Percentiles rank a stretch among this genome's conserved stretches.
These are phyloP conservation scores for Gremmenia infestans DNA, from an alignment of 2,329 filamentous ascomycete genomes.

Conservation along the genomic window DNA sequence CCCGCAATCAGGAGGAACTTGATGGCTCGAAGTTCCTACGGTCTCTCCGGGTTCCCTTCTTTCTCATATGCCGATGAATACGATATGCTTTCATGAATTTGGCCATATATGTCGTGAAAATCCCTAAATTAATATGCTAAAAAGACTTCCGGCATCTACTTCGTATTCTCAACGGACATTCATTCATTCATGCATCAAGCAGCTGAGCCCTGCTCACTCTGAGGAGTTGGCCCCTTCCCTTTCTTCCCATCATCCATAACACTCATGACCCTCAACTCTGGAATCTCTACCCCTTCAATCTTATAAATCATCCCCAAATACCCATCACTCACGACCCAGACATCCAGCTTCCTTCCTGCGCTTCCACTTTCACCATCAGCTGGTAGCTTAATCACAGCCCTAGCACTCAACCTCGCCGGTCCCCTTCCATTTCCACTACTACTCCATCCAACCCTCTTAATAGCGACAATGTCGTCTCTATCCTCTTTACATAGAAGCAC, in stretches of 20 bases:
- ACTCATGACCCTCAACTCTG: conserved; percentile 25
- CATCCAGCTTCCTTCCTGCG: conserved; percentile 56
- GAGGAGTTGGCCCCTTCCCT: not conserved
- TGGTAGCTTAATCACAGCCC: conserved; percentile 57
- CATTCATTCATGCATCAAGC: too few relatives aligned
- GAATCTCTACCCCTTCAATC: conserved; percentile 28
- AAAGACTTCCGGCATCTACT: too few relatives aligned
- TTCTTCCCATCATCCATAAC: conserved; percentile 23
- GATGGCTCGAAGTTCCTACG: too few relatives aligned
- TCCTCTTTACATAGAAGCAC: conserved; percentile 65
- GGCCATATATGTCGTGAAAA: too few relatives aligned
- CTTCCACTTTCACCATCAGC: conserved; percentile 23
- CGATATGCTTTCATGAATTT: too few relatives aligned
- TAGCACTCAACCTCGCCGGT: conserved; percentile 43
- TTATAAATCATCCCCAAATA: conserved; percentile 67
- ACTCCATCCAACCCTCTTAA: conserved; percentile 81
- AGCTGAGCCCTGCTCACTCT: not conserved
- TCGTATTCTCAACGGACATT: too few relatives aligned
- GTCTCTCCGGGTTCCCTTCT: too few relatives aligned
- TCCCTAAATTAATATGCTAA: too few relatives aligned
- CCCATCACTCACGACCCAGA: conserved; percentile 78
- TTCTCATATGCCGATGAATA: too few relatives aligned
- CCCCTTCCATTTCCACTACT: conserved; percentile 18
- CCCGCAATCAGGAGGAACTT: too few relatives aligned
- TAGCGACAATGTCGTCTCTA: conserved; percentile 72